Conservation (phyloP, 352 stramenopile species). For the Bremia lactucae region DNA sequence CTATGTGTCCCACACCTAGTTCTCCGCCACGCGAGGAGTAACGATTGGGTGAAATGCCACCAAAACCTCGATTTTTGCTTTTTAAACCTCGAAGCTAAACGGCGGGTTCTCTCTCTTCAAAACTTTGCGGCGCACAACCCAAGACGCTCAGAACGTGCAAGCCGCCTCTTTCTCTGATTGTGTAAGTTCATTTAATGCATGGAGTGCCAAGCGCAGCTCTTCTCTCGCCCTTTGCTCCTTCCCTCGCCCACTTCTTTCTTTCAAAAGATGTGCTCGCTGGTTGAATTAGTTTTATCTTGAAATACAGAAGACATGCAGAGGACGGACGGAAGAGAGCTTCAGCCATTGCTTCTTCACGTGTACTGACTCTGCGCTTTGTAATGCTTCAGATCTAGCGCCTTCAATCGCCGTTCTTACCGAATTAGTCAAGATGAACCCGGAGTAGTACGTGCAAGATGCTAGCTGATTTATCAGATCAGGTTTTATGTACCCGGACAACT, state of each 20-base stretch:
- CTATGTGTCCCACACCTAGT: conserved; percentile 5
- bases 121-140: conserved; percentile 15
- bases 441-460: conserved; percentile 77
- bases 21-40: conserved; percentile 15
- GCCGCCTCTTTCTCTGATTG: conserved; percentile 10
- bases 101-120: conserved; percentile 8
- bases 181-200: conserved; percentile 7
- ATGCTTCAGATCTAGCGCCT: conserved; percentile 18
- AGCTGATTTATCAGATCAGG: not conserved
- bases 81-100: conserved; percentile 9
- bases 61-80: conserved; percentile 7
- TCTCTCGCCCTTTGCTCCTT: not conserved
- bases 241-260: not conserved
- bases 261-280: not conserved
- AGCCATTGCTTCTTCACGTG: not conserved
- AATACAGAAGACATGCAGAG: conserved; percentile 2
- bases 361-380: conserved; percentile 5
- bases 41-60: conserved; percentile 15
- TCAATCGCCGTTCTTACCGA: conserved; percentile 10
- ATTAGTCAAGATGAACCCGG: conserved; percentile 76
- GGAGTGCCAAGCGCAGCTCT: not conserved
- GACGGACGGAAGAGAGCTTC: not conserved
- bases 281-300: conserved; percentile 9
- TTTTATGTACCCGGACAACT: not conserved
- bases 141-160: conserved; percentile 20